phyloP scores from a whole-genome alignment of 257 asterid species.

The Ilex aquifolium region DNA sequence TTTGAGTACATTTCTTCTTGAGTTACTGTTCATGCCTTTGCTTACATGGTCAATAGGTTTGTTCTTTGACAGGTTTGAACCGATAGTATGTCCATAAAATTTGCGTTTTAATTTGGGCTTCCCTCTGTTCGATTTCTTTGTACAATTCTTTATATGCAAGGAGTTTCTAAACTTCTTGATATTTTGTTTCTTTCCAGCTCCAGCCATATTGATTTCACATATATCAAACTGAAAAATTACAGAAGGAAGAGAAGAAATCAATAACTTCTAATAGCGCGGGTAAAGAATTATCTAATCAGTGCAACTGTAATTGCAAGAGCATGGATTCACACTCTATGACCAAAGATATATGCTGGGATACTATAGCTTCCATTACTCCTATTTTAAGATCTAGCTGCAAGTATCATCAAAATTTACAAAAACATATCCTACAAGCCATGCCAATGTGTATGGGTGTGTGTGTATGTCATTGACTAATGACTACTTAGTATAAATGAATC shows the following conservation, averaged over 20 bases:
- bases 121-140: conserved; percentile 31
- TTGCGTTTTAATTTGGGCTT: conserved; percentile 41
- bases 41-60: conserved; percentile 23
- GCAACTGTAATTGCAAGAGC: too few species aligned
- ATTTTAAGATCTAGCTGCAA: too few species aligned
- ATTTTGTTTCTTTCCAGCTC: conserved; percentile 29
- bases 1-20: conserved; percentile 39
- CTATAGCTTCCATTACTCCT: too few species aligned
- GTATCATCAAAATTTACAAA: too few species aligned
- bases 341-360: too few species aligned
- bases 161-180: conserved; percentile 13
- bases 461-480: too few species aligned
- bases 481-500: too few species aligned
- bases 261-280: background rate
- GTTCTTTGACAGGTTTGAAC: conserved; percentile 22
- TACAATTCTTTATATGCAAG: conserved; percentile 28
- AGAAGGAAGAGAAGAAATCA: conserved; percentile 4
- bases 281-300: too few species aligned
- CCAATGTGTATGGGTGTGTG: too few species aligned
- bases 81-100: conserved; percentile 21
- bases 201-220: conserved; percentile 40
- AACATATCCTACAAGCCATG: too few species aligned
- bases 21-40: conserved; percentile 27
- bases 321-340: too few species aligned
- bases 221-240: conserved; percentile 28